Evolutionary conservation across 2,329 filamentous ascomycete genomes (phyloP).

Genomic region (Ophiostoma montium): DNA sequence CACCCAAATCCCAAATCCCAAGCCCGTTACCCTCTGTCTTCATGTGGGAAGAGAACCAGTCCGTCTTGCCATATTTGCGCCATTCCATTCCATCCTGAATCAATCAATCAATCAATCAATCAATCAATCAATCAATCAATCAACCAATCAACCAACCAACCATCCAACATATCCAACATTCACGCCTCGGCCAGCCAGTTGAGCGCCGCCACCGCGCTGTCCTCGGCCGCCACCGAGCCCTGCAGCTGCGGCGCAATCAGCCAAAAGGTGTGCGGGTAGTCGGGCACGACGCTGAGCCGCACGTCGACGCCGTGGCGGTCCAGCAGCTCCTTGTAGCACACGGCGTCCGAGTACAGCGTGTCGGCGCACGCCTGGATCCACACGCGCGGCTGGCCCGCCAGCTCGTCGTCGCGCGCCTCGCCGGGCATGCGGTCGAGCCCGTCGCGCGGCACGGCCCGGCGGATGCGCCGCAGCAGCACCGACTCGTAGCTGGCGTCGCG

Average conservation of each 20-base stretch:
- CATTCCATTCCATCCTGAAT: too few species aligned
- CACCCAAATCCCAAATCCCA: too few species aligned
- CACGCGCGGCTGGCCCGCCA: conserved; percentile 25
- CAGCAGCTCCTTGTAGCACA: conserved; percentile 33
- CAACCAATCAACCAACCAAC: too few species aligned
- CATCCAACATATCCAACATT: not conserved
- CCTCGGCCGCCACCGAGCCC: conserved; percentile 27
- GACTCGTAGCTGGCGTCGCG: conserved; percentile 24
- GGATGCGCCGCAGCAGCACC: conserved; percentile 21
- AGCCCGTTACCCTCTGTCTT: not conserved
- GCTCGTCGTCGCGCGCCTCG: conserved; percentile 19
- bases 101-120: too few species aligned
- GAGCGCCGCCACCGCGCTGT: conserved; percentile 27
- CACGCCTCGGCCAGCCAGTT: conserved; percentile 20
- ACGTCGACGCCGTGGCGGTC: conserved; percentile 26
- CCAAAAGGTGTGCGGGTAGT: conserved; percentile 41
- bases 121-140: too few species aligned
- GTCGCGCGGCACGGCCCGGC: conserved; percentile 23
- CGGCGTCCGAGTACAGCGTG: conserved; percentile 35
- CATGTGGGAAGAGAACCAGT: not conserved
- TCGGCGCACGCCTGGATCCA: conserved; percentile 37
- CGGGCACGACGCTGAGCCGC: conserved; percentile 26
- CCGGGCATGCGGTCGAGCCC: conserved; percentile 28
- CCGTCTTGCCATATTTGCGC: too few species aligned
- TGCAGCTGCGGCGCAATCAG: conserved; percentile 29